Evolutionary conservation across 495 filamentous ascomycete genomes (phyloP).

Genomic region (Chaetomium tenue): DNA sequence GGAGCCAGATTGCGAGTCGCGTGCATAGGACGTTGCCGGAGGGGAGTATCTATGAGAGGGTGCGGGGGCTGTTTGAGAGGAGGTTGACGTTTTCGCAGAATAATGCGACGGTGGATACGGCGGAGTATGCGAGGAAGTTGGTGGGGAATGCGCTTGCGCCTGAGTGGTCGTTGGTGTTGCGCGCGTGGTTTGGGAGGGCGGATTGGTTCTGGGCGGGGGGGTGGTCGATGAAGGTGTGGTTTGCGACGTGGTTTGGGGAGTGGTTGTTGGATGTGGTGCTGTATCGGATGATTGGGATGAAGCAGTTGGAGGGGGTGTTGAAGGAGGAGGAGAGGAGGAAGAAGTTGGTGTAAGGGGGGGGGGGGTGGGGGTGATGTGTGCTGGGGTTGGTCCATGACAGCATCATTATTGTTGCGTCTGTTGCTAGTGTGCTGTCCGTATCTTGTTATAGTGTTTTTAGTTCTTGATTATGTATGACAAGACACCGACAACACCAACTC

Average conservation of each 20-base stretch:
- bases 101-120: slow-evolving; percentile 42
- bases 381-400: not conserved
- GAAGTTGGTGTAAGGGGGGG: slow-evolving; percentile 33
- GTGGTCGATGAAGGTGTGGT: slow-evolving; percentile 35
- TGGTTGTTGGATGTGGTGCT: slow-evolving; percentile 41
- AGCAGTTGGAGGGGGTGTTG: slow-evolving; percentile 40
- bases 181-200: slow-evolving; percentile 45
- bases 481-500: too few relatives aligned
- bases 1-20: slow-evolving; percentile 44
- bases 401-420: not conserved
- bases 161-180: slow-evolving; percentile 37
- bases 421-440: too few relatives aligned
- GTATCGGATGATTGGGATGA: slow-evolving; percentile 42
- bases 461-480: too few relatives aligned
- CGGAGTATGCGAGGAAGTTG: slow-evolving; percentile 39
- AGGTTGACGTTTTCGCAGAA: slow-evolving; percentile 49
- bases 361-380: not conserved
- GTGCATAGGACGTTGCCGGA: slow-evolving; percentile 40
- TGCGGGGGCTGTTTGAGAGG: slow-evolving; percentile 43
- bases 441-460: too few relatives aligned
- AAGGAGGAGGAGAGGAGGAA: slow-evolving; percentile 34
- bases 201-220: slow-evolving; percentile 53
- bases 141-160: slow-evolving; percentile 39
- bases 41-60: slow-evolving; percentile 44
- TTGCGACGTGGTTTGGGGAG: slow-evolving; percentile 38